Evolutionary conservation across 345 rosid species (phyloP), one percentile per base, ranked within the genome.

Genomic region (Raphanus sativus): DNA sequence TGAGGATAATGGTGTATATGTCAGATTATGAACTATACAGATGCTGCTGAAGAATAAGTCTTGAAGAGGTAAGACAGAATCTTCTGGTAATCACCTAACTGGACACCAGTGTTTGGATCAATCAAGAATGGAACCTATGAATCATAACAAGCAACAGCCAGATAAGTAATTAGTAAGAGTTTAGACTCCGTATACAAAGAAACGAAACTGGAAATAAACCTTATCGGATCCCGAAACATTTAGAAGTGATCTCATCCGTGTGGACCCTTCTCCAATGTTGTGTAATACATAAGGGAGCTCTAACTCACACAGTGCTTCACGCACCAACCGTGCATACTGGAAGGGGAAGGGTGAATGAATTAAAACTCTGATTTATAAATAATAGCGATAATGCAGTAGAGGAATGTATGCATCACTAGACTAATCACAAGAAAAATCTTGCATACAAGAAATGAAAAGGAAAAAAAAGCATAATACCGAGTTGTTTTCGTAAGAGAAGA

Each of bases 261-360:
- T 13, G 34, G 96, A 90, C 6, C 93, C 96, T 70, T 84, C 80
- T 80, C 93, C 97, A 38, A 84, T 90, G 64, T 87, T 92, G 59
- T 85, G 89, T 83, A 92, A 88, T 69, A 90, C 77, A 73, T 89
- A 90, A 30, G 96, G 96, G 24, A 92, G 88, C 83, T 92, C 97
- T 76, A 92, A 79, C 71, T 92, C 97, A 48, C 95, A 92, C 10
- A 92, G 84, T 63, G 95, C 97, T 80, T 88, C 95, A 6, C 95
- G 93, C 70, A 90, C 93, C 77, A 92, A 83, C 77, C 97, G 85
- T 13, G 96, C 88, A 81, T 84, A 83, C 97, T 92, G 59, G 30
- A 56, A 75, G 15, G 26, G 40, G n/a, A 58, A 48, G 60, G 13
- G 10, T 21, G 16, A 67, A 33, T 3, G 56, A 7, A 26, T 26